These are phyloP conservation scores for Forsythia suspensa DNA, from an alignment of 257 asterid genomes.

Conservation along the genomic window DNA sequence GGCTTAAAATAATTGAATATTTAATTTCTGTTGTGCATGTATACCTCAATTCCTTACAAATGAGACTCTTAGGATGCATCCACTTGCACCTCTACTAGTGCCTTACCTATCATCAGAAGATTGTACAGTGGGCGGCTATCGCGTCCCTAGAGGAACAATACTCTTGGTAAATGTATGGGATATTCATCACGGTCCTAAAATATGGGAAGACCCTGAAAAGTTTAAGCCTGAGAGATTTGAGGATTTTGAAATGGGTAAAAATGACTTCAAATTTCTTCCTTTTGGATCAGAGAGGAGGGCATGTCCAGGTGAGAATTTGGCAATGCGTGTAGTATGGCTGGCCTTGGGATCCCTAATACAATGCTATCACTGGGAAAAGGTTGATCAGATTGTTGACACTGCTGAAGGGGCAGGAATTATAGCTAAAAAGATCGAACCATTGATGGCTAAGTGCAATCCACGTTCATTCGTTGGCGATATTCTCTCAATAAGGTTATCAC, in stretches of 20 bases:
- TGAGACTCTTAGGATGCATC: conserved; percentile 27
- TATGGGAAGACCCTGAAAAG: conserved; percentile 20
- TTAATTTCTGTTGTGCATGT: too few relatives aligned
- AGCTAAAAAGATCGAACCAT: conserved; percentile 21
- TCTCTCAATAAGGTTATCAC: not conserved
- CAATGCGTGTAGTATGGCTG: conserved; percentile 12
- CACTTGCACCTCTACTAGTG: conserved; percentile 15
- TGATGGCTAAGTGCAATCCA: conserved; percentile 21
- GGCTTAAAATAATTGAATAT: too few relatives aligned
- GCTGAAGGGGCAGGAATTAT: conserved; percentile 21
- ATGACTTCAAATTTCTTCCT: conserved; percentile 13
- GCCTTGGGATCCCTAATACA: conserved; percentile 25
- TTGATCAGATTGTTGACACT: conserved; percentile 24
- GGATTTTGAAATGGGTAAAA: conserved; percentile 11
- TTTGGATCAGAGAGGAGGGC: conserved; percentile 26
- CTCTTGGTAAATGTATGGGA: conserved; percentile 24
- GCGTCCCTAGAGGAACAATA: conserved; percentile 20
- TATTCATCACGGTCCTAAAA: conserved; percentile 10
- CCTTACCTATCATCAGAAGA: conserved; percentile 26
- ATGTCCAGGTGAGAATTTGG: conserved; percentile 28
- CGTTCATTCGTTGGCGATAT: not conserved
- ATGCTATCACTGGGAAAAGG: conserved; percentile 30
- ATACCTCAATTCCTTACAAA: not conserved
- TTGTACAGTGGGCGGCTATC: conserved; percentile 17
- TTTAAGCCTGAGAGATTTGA: conserved; percentile 21